phyloP scores from a whole-genome alignment of 495 filamentous ascomycete genomes.

The Apiosordaria backusii region DNA sequence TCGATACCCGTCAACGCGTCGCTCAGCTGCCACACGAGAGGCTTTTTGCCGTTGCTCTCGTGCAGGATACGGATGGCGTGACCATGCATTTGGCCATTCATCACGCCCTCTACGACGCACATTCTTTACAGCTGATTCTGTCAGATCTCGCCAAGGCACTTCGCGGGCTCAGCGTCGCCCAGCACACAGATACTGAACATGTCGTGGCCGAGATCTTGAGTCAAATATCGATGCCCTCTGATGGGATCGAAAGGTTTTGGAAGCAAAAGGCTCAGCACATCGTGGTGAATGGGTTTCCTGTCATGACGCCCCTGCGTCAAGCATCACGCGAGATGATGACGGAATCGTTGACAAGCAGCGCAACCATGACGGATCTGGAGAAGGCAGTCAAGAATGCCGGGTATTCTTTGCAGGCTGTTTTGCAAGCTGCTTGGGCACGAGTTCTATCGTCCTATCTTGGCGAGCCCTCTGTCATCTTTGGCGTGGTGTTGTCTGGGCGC shows the following conservation, averaged over 20 bases:
- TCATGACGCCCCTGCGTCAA: conserved; percentile 59
- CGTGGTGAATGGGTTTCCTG: conserved; percentile 61
- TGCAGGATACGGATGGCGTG: conserved; percentile 22
- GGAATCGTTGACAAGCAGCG: conserved; percentile 38
- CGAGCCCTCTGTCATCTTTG: conserved; percentile 64
- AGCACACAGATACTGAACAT: conserved; percentile 31
- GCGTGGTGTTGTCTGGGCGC: conserved; percentile 69
- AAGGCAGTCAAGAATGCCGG: conserved; percentile 46
- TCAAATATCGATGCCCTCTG: conserved; percentile 32
- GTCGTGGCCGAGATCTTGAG: conserved; percentile 53
- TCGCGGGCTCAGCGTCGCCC: neutral
- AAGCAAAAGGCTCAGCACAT: conserved; percentile 46
- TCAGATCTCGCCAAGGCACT: conserved; percentile 45
- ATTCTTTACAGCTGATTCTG: conserved; percentile 59
- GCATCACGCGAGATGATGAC: conserved; percentile 35
- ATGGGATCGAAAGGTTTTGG: conserved; percentile 58
- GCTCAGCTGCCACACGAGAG: conserved; percentile 13
- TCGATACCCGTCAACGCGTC: conserved; percentile 12
- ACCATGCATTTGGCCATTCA: conserved; percentile 52
- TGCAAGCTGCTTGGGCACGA: conserved; percentile 71
- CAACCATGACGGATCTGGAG: conserved; percentile 47
- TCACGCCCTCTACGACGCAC: conserved; percentile 78
- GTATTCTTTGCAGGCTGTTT: conserved; percentile 66
- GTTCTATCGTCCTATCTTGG: conserved; percentile 70
- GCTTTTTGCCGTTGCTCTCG: conserved; percentile 34